phyloP scores from a whole-genome alignment of 768 basidiomycete genomes.

The Austroboletus festivus region DNA sequence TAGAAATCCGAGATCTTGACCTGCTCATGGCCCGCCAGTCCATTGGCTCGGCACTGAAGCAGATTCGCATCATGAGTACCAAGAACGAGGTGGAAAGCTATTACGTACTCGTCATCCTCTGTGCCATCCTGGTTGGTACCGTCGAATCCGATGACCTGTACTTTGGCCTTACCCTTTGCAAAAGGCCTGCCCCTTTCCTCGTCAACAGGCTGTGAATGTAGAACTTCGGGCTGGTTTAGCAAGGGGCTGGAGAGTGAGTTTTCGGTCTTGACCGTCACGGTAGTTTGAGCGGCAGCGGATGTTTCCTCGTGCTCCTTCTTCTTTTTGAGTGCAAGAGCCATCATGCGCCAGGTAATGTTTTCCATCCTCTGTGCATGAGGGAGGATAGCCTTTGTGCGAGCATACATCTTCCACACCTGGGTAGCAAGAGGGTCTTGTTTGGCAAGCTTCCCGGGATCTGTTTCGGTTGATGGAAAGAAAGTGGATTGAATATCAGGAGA shows the following conservation, averaged over 20 bases:
- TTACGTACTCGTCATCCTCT: constrained; percentile 73
- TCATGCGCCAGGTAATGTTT: constrained; percentile 98
- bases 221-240: constrained; percentile 1
- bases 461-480: constrained; percentile 40
- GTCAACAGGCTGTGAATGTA: constrained; percentile 12
- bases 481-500: constrained; percentile 62
- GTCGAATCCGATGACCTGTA: constrained; percentile 80
- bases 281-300: not conserved
- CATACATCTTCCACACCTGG: constrained; percentile 97
- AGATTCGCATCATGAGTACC: constrained; percentile 25
- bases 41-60: constrained; percentile 60
- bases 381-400: constrained; percentile 81
- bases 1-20: constrained; percentile 84
- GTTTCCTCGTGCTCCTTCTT: constrained; percentile 69
- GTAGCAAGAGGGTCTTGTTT: constrained; percentile 90
- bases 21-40: constrained; percentile 92
- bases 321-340: constrained; percentile 92
- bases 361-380: constrained; percentile 97
- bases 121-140: constrained; percentile 65
- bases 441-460: constrained; percentile 63
- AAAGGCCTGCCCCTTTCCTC: constrained; percentile 69
- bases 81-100: constrained; percentile 19
- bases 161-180: constrained; percentile 77
- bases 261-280: constrained; percentile 25
- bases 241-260: constrained; percentile 2